Base-by-base conservation (phyloP, 2,329 filamentous ascomycete genomes). In the Trichoderma sp. region DNA sequence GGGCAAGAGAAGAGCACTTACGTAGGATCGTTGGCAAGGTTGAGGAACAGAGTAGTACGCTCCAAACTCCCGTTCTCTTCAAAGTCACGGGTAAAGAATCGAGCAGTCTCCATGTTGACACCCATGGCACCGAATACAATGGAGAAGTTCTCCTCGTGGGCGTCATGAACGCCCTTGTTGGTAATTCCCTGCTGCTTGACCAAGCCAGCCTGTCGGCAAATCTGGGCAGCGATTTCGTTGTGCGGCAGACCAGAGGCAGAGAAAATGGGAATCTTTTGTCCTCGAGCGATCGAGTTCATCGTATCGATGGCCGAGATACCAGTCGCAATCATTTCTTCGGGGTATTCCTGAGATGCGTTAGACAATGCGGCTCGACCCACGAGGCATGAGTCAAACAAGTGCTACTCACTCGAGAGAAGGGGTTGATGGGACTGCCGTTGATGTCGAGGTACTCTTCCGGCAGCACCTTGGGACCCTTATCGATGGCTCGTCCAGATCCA, bases 101-200 rank as follows among this genome's bases (percentile, higher is more conserved):
- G 92, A 75, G 92, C 92, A 35, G 95, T 99, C 80, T 99, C 95
- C 90, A 99, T 89, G 85, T 99, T 99, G 75, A 99, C 95, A 93
- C 95, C 95, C 95, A 99, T 99, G 77, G 95, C 95, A 78, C 93
- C 96, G 79, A 99, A 99, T 68, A 99, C 95, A 76, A 99, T 99
- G 70, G 94, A 97, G 87, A 99, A 99, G 85, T 99, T 99, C 78
- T 99, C 95, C 77, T 97, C 93, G 81, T 99, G 95, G 67, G 90
- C 94, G 77, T 99, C 96, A 78, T 99, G 95, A 29, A 95, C 90
- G 72, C 91, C 94, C 88, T 99, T 99, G 79, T 92, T 97, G 39
- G 93, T 90, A 64, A 89, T 80, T 61, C 93, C 86, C 85, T 93
- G 77, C 74, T 86, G 82, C 81, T 93, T 89, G 72, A 98, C 96